phyloP scores from a whole-genome alignment of 371 early-diverging fungal species.

The Zychaea mexicana region DNA sequence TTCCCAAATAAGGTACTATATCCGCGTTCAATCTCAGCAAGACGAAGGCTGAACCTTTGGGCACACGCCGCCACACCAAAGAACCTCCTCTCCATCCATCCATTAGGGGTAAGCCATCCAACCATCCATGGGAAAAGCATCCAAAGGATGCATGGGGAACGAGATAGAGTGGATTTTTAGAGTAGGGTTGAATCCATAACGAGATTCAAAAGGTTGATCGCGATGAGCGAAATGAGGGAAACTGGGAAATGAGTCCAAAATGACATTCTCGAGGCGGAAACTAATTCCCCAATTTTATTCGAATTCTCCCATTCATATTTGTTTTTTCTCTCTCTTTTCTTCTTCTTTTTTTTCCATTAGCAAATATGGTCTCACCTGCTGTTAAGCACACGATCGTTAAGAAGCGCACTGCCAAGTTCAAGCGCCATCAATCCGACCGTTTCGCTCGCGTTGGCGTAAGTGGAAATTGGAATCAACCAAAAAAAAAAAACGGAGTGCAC shows the following conservation, averaged over 20 bases:
- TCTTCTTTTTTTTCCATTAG: background rate
- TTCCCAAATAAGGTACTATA: too few species aligned
- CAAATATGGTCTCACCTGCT: conserved; percentile 85
- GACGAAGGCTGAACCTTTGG: background rate
- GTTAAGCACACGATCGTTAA: conserved; percentile 95
- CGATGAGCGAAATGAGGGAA: too few species aligned
- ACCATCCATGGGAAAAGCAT: background rate
- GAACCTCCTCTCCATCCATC: conserved; percentile 10
- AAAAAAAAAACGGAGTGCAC: background rate
- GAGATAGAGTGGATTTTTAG: background rate
- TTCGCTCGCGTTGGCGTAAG: conserved; percentile 93
- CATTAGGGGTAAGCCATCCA: conserved; percentile 11
- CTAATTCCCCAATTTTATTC: too few species aligned
- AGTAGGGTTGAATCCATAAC: background rate
- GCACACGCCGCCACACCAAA: background rate
- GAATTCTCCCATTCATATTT: too few species aligned
- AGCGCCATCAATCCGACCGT: conserved; percentile 99
- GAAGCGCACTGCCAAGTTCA: conserved; percentile 99
- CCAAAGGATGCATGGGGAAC: background rate
- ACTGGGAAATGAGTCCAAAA: too few species aligned
- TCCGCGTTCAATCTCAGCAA: background rate
- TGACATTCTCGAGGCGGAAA: too few species aligned
- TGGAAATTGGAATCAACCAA: conserved; percentile 10
- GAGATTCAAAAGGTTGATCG: too few species aligned
- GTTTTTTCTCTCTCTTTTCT: background rate